Evolutionary conservation across 2,329 filamentous ascomycete species (phyloP).

Genomic region (Cadophora sp.): DNA sequence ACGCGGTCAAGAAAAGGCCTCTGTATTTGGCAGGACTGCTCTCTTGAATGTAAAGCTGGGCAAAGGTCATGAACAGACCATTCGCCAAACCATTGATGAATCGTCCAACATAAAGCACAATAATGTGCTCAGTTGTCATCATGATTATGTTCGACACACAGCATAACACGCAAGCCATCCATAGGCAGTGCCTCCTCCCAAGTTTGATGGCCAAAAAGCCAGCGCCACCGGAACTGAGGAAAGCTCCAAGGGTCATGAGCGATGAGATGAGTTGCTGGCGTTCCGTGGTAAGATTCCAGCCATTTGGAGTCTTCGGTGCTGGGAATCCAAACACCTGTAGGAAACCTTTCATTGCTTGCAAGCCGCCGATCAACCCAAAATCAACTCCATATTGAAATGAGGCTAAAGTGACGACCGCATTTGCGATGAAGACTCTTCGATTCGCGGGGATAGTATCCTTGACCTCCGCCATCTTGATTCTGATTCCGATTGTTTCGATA

Average conservation of each 20-base stretch:
- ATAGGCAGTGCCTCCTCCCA: conserved; percentile 54
- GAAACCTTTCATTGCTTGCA: conserved; percentile 34
- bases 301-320: conserved; percentile 26
- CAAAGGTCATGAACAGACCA: conserved; percentile 30
- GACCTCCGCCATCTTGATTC: conserved; percentile 3
- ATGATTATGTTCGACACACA: conserved; percentile 60
- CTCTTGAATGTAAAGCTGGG: conserved; percentile 51
- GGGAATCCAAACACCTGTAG: conserved; percentile 51
- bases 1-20: conserved; percentile 54
- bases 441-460: conserved; percentile 23
- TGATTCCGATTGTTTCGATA: not conserved
- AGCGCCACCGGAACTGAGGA: conserved; percentile 53
- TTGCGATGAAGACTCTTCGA: conserved; percentile 22
- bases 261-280: conserved; percentile 59
- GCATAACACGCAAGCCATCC: conserved; percentile 55
- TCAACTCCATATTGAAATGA: conserved; percentile 34
- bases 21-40: conserved; percentile 56
- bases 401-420: conserved; percentile 31
- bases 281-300: conserved; percentile 48
- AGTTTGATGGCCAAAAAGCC: conserved; percentile 52
- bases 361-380: conserved; percentile 24
- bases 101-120: conserved; percentile 60
- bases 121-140: conserved; percentile 61
- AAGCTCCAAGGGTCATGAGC: conserved; percentile 57
- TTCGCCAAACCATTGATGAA: conserved; percentile 59